Percentiles rank a stretch among this genome's conserved stretches.
phyloP scores from a whole-genome alignment of 768 basidiomycete genomes.

The Leucosporidium scottii region DNA sequence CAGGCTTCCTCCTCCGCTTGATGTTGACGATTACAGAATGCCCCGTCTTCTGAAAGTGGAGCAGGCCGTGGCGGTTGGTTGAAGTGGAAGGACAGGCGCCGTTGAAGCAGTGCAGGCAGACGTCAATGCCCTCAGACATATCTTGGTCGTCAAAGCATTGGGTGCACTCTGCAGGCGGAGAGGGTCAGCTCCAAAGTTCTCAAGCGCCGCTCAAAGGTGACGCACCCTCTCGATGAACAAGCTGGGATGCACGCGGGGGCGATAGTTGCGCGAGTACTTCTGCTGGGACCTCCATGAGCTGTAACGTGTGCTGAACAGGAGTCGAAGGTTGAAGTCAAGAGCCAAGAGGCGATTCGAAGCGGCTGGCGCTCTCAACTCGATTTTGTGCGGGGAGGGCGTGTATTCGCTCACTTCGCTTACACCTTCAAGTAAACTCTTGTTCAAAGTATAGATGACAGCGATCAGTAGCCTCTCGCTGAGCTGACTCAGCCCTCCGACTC shows the following conservation, averaged over 20 bases:
- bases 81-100: conserved; percentile 64
- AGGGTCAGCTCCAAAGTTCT: conserved; percentile 36
- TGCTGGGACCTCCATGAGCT: neutral
- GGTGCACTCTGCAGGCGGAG: conserved; percentile 66
- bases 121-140: conserved; percentile 65
- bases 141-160: conserved; percentile 97
- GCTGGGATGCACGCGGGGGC: conserved; percentile 12
- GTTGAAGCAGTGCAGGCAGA: conserved; percentile 90
- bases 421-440: too few relatives aligned
- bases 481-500: too few relatives aligned
- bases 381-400: too few relatives aligned
- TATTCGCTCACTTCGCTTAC: too few relatives aligned
- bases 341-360: too few relatives aligned
- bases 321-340: too few relatives aligned
- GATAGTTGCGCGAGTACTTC: neutral
- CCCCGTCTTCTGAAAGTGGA: conserved; percentile 63
- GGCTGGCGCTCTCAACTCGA: too few relatives aligned
- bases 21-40: conserved; percentile 77
- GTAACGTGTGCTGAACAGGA: too few relatives aligned
- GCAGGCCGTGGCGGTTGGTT: conserved; percentile 60
- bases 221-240: conserved; percentile 25
- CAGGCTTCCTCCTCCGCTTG: conserved; percentile 61
- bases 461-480: too few relatives aligned
- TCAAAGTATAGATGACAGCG: too few relatives aligned
- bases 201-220: neutral